Evolutionary conservation across 768 basidiomycete genomes (phyloP), one percentile per base, ranked within the genome.

Genomic region (Xanthoconium stramineum): DNA sequence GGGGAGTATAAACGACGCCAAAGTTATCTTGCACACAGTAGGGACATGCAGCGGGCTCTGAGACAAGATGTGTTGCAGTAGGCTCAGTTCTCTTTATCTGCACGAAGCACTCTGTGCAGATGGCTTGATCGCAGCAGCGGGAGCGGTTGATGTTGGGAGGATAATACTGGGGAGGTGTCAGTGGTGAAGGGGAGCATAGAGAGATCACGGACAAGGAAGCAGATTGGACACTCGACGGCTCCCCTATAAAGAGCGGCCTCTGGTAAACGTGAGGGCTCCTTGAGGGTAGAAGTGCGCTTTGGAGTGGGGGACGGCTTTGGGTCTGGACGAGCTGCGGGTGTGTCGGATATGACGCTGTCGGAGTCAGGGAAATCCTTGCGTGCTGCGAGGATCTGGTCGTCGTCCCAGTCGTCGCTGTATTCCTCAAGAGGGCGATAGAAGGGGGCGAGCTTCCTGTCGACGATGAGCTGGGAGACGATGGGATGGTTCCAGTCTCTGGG

Each of bases 71-170:
- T 0, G 94, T 98, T 8, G 93, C 80, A 0, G 94, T 96, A 7
- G 97, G 94, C 60, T 99, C 97, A 36, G 83, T 84, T 52, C 97
- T 89, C 77, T 98, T 98, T 75, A 99, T 98, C 75, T 98, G 96
- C 20, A 98, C 94, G 67, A 99, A 98, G 70, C 97, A 99, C 74
- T 99, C 97, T 37, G 97, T 98, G 70, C 97, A 99, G 59, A 99
- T 96, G 20, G 91, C 88, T 64, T 99, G 97, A 78, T 96, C 95
- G 71, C 97, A 99, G 71, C 97, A 99, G 68, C 97, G 83, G 38
- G 97, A 98, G 65, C 87, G 88, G 69, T 98, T 98, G 74, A 98
- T 97, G 73, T 98, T 96, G 45, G 89, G 81, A 24, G 97, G 97
- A 68, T 98, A 99, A 73, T 96, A 98, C 96, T 99, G 68, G 28